These are phyloP conservation scores for Paramecium bursaria DNA, from an alignment of 73 alveolate species.

Conservation along the genomic window DNA sequence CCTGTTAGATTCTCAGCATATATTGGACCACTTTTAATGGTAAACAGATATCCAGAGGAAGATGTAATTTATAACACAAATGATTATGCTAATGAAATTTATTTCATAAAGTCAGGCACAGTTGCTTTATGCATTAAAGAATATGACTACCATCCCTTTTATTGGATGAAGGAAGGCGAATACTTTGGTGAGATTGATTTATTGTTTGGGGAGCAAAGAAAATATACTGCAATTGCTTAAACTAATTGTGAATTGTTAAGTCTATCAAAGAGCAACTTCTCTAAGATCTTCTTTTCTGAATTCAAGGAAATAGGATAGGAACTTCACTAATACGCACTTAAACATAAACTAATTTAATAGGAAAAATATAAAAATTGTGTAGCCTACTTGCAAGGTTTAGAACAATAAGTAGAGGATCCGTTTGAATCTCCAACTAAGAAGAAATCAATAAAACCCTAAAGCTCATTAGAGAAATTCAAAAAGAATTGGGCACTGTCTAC, in stretches of 20 bases:
- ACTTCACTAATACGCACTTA: constrained; percentile 13
- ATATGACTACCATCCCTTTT: constrained; percentile 25
- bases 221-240: constrained; percentile 26
- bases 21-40: constrained; percentile 20
- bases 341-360: neutral
- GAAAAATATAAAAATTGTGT: neutral
- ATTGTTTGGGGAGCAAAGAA: neutral
- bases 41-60: constrained; percentile 5
- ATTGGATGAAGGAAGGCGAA: neutral
- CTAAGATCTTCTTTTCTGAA: constrained; percentile 22
- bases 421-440: neutral
- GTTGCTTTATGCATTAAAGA: constrained; percentile 21
- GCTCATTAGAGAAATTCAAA: constrained; percentile 10
- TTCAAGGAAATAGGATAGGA: constrained; percentile 40
- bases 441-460: neutral
- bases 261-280: constrained; percentile 2
- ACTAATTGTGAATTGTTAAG: constrained; percentile 10
- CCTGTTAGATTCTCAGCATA: constrained; percentile 37
- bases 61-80: constrained; percentile 32
- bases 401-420: neutral
- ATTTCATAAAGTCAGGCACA: constrained; percentile 22
- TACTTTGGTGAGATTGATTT: constrained; percentile 45
- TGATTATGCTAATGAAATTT: constrained; percentile 42
- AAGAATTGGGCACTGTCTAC: neutral
- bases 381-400: constrained; percentile 18